Percentiles rank a stretch among this genome's conserved stretches.
Evolutionary conservation across 2,329 filamentous ascomycete genomes (phyloP).

Genomic region (Xylariaceae sp.): DNA sequence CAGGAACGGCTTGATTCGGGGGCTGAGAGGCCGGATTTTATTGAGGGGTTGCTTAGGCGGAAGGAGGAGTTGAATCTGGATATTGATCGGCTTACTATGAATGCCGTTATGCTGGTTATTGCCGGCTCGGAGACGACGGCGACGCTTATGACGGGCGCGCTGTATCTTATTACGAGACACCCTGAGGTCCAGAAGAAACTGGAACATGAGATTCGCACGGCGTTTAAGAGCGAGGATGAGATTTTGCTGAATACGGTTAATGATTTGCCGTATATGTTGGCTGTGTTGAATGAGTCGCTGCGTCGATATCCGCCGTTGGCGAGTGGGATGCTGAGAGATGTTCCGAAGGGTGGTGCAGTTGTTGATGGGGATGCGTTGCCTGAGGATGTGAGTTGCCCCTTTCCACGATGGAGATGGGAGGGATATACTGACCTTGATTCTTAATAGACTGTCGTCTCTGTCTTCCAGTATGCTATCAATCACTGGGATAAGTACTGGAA

Average conservation of each 20-base stretch:
- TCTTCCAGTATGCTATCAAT: slow-evolving; percentile 37
- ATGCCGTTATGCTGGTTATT: slow-evolving; percentile 35
- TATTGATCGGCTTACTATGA: slow-evolving; percentile 20
- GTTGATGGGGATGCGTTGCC: slow-evolving; percentile 28
- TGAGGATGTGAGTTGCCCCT: slow-evolving; percentile 23
- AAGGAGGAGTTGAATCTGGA: slow-evolving; percentile 27
- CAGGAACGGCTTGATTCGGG: slow-evolving; percentile 28
- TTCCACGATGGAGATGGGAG: not conserved
- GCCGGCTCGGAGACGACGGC: slow-evolving; percentile 50
- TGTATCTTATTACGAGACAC: slow-evolving; percentile 38
- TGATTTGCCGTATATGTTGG: slow-evolving; percentile 37
- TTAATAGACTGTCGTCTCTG: slow-evolving; percentile 33
- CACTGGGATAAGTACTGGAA: slow-evolving; percentile 35
- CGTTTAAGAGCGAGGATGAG: slow-evolving; percentile 36
- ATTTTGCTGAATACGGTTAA: slow-evolving; percentile 35
- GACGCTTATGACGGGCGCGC: slow-evolving; percentile 38
- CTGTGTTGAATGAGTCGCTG: slow-evolving; percentile 39
- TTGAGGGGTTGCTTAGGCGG: slow-evolving; percentile 30
- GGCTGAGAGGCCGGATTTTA: slow-evolving; percentile 31
- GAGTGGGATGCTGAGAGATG: slow-evolving; percentile 23
- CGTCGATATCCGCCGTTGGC: slow-evolving; percentile 38
- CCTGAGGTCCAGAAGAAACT: slow-evolving; percentile 33
- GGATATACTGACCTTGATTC: slow-evolving; percentile 10
- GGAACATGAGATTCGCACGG: slow-evolving; percentile 36
- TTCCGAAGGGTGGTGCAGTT: slow-evolving; percentile 26